Evolutionary conservation across 148 eudicot genomes (phyloP).

Genomic region (Dysphania ambrosioides): DNA sequence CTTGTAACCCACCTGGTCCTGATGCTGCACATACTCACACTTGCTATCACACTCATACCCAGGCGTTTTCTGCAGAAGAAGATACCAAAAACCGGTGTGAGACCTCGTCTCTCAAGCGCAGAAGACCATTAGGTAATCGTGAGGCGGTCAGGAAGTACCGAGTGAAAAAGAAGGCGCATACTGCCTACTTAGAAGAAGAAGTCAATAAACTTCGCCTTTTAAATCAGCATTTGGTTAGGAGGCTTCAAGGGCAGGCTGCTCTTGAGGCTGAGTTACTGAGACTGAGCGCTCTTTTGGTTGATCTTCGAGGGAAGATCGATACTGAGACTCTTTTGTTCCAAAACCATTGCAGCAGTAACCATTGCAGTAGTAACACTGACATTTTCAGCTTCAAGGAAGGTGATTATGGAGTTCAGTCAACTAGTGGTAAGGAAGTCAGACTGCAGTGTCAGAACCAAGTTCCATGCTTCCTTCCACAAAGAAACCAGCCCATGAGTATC

Average conservation of each 20-base stretch:
- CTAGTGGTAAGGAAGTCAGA: conserved; percentile 4
- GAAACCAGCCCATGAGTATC: background rate
- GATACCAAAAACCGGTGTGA: conserved; percentile 23
- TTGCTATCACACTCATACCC: conserved; percentile 62
- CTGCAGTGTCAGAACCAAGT: conserved; percentile 22
- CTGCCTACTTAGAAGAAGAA: conserved; percentile 59
- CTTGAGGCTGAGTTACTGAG: conserved; percentile 51
- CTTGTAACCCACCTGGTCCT: conserved; percentile 64
- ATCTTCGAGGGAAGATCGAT: conserved; percentile 46
- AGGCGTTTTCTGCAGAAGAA: conserved; percentile 32
- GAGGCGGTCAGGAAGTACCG: conserved; percentile 72
- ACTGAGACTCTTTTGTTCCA: conserved; percentile 30
- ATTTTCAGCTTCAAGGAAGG: conserved; percentile 31
- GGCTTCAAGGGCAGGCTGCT: conserved; percentile 40
- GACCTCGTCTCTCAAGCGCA: conserved; percentile 18
- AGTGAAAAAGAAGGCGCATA: conserved; percentile 69
- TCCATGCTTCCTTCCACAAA: conserved; percentile 16
- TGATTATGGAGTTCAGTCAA: conserved; percentile 30
- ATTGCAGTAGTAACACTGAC: conserved; percentile 21
- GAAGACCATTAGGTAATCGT: conserved; percentile 49
- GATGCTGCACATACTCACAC: conserved; percentile 55
- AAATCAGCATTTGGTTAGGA: conserved; percentile 46
- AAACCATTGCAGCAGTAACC: conserved; percentile 30
- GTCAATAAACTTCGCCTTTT: conserved; percentile 44
- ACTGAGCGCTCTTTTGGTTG: conserved; percentile 41